These are phyloP conservation scores for Rhinocladiella mackenziei DNA, from an alignment of 2,329 filamentous ascomycete genomes.

Conservation along the genomic window DNA sequence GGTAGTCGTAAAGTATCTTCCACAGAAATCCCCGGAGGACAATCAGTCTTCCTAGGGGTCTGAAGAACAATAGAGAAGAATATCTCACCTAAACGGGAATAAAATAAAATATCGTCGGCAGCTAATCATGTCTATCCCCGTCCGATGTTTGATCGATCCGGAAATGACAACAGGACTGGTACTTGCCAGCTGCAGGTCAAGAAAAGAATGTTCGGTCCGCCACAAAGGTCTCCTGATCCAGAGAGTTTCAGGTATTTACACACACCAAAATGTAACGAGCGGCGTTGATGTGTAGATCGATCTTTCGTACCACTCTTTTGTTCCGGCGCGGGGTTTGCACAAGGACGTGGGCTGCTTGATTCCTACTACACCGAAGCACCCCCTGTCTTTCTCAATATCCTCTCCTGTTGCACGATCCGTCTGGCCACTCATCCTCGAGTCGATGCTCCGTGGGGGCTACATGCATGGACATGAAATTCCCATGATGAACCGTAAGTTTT, in stretches of 20 bases:
- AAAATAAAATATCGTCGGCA: constrained; percentile 53
- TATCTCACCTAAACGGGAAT: too few species aligned
- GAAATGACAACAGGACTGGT: constrained; percentile 36
- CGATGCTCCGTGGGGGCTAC: not conserved
- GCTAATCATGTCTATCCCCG: constrained; percentile 46
- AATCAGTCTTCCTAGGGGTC: not conserved
- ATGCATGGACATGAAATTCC: too few species aligned
- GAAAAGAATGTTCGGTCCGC: constrained; percentile 39
- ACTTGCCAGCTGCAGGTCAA: constrained; percentile 8
- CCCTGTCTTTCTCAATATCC: constrained; percentile 1
- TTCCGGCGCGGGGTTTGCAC: constrained; percentile 41
- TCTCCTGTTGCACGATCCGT: too few species aligned
- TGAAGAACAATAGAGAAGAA: constrained; percentile 41
- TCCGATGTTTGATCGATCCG: constrained; percentile 51
- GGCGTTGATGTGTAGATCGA: constrained; percentile 58
- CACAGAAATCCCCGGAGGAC: constrained; percentile 42
- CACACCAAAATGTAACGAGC: constrained; percentile 45
- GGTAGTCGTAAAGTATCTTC: constrained; percentile 36
- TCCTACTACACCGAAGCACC: not conserved
- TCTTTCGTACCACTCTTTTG: constrained; percentile 50
- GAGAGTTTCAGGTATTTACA: too few species aligned
- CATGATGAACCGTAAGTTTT: too few species aligned
- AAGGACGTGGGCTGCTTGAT: not conserved
- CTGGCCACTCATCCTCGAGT: not conserved
- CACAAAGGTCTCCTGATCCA: too few species aligned